Conservation (phyloP, 345 rosid genomes). For the Leavenworthia alabamica region DNA sequence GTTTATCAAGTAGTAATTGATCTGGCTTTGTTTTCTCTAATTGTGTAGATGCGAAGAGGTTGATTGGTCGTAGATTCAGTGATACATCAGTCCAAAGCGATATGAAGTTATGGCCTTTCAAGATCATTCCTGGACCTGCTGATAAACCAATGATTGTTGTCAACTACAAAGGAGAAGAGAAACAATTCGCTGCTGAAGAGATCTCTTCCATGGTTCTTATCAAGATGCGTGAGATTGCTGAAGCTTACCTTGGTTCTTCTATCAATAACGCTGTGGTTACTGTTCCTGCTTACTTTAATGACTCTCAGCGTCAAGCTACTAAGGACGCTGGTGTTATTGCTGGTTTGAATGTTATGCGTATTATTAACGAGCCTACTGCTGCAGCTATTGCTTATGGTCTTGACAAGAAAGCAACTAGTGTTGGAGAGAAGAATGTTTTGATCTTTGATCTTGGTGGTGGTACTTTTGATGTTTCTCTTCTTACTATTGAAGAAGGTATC, state of each 20-base stretch:
- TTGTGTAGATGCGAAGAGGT: conserved; percentile 32
- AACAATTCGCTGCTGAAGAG: conserved; percentile 32
- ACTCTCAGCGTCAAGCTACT: conserved; percentile 30
- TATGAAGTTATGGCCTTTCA: conserved; percentile 36
- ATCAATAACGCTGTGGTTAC: conserved; percentile 31
- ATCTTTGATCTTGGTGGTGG: conserved; percentile 63
- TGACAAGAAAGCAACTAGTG: conserved; percentile 30
- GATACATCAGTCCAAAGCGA: conserved; percentile 32
- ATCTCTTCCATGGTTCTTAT: conserved; percentile 29
- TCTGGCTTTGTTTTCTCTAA: background rate
- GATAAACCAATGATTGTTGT: conserved; percentile 35
- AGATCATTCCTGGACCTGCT: conserved; percentile 24
- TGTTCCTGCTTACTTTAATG: conserved; percentile 35
- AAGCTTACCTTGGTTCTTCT: conserved; percentile 15
- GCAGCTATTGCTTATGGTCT: conserved; percentile 35
- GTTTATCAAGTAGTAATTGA: background rate
- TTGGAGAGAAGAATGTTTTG: conserved; percentile 30
- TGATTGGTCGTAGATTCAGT: conserved; percentile 32
- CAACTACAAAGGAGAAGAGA: conserved; percentile 33
- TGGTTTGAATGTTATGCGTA: conserved; percentile 26
- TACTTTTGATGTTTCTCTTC: conserved; percentile 56
- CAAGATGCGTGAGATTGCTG: conserved; percentile 30
- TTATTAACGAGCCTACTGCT: conserved; percentile 32
- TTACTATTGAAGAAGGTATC: conserved; percentile 59
- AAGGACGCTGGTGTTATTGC: conserved; percentile 27